Percentiles rank a stretch among this genome's conserved stretches.
Evolutionary conservation across 2,329 filamentous ascomycete genomes (phyloP).

Genomic region (Sporothrix inflata): DNA sequence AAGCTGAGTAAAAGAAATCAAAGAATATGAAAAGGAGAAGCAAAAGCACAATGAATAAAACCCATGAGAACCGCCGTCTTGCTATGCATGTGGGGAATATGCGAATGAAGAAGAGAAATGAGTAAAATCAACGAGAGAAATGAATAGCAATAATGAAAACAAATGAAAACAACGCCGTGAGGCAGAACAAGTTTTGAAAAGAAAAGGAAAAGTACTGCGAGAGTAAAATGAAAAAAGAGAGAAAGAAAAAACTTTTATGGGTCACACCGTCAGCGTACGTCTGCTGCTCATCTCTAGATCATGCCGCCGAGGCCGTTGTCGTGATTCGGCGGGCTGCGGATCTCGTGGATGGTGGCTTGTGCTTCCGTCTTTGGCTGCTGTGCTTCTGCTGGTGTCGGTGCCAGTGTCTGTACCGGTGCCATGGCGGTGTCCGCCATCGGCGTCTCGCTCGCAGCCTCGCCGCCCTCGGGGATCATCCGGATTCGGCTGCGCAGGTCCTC

Average conservation of each 20-base stretch:
- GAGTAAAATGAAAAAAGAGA: neutral
- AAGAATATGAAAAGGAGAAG: neutral
- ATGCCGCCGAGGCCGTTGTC: slow-evolving; percentile 2
- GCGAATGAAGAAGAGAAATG: neutral
- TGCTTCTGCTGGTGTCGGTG: neutral
- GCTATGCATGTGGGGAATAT: slow-evolving; percentile 7
- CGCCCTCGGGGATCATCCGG: slow-evolving; percentile 40
- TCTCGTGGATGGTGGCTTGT: neutral
- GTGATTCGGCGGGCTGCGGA: neutral
- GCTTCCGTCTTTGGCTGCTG: neutral
- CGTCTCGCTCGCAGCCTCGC: slow-evolving; percentile 4
- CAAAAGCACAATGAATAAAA: neutral
- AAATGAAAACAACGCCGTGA: neutral
- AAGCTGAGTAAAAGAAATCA: neutral
- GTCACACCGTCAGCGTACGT: neutral
- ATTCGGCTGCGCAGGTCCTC: slow-evolving; percentile 45
- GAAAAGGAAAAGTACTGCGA: neutral
- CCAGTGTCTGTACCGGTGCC: neutral
- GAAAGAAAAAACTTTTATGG: neutral
- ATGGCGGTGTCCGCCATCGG: neutral
- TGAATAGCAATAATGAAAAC: neutral
- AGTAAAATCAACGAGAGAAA: neutral
- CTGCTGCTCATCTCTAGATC: neutral
- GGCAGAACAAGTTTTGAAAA: neutral
- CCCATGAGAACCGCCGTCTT: neutral